These are phyloP conservation scores for Meripilus lineatus DNA, from an alignment of 1,284 basidiomycete genomes.

Conservation along the genomic window DNA sequence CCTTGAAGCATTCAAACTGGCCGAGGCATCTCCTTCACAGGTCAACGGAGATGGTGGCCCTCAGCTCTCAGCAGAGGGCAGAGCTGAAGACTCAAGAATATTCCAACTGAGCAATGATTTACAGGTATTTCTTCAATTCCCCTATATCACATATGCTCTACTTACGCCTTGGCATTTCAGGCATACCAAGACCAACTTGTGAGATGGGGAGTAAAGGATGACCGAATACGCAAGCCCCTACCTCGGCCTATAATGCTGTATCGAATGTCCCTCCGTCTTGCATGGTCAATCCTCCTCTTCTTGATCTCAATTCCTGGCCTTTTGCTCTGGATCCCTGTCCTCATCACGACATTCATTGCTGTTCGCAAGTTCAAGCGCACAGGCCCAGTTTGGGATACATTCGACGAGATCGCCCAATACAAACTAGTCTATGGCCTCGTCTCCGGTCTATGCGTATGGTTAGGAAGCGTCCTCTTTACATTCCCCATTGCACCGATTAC, in stretches of 20 bases:
- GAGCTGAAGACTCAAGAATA: constrained; percentile 27
- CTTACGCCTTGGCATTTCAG: constrained; percentile 32
- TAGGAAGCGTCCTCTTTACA: constrained; percentile 46
- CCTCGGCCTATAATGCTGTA: constrained; percentile 49
- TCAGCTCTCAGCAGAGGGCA: constrained; percentile 5
- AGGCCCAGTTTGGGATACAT: constrained; percentile 77
- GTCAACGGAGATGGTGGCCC: neutral
- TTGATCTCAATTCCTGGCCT: constrained; percentile 76
- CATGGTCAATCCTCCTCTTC: constrained; percentile 63
- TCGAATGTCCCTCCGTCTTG: constrained; percentile 60
- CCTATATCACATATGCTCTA: neutral
- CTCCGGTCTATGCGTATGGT: constrained; percentile 66
- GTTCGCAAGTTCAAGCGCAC: constrained; percentile 70
- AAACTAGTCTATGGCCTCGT: constrained; percentile 79
- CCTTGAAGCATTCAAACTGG: constrained; percentile 67
- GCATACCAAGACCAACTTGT: constrained; percentile 68
- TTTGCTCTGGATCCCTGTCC: constrained; percentile 73
- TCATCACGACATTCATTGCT: constrained; percentile 60
- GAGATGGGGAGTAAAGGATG: constrained; percentile 70
- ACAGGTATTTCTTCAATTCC: constrained; percentile 40
- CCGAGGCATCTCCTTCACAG: constrained; percentile 15
- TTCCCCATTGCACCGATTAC: constrained; percentile 57
- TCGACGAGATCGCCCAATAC: constrained; percentile 85
- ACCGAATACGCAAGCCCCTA: constrained; percentile 68
- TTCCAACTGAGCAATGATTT: constrained; percentile 50